Base-by-base conservation (phyloP, 169 alveolate species). In the Besnoitia besnoiti region DNA sequence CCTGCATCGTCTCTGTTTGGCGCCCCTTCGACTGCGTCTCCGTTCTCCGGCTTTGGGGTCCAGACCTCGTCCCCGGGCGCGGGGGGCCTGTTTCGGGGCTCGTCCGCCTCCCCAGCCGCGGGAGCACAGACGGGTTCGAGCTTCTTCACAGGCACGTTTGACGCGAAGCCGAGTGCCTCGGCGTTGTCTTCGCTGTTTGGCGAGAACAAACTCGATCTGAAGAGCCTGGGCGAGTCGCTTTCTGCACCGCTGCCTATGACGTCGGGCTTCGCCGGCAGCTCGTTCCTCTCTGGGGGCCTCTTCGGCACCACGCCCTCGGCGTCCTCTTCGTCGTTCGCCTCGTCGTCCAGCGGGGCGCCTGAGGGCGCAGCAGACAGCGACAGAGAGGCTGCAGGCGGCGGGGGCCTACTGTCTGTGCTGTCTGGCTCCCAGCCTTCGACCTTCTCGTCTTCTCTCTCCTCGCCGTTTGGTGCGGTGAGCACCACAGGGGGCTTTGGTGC, bases 231-330 rank as follows among this genome's bases (percentile, higher is more conserved):
- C 10, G 87, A 77, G 87, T 27, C 44, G 37, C 59, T 77, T 30
- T 3, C 87, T 21, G 37, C 87, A 10, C 87, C 87, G 37, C 87
- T 55, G 37, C 87, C 87, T 51, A 42, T 77, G 50, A 42, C 55
- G 19, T 77, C 87, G 33, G 87, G 87, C 49, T 77, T 77, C 55
- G 55, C 87, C 7, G 87, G 87, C 35, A 77, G 59, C 35, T 19
- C 87, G 8, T 77, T 77, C 40, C 87, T 77, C 21, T 77, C 87
- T 40, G 87, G 87, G 16, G 87, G 87, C 7, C 59, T 77, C 14
- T 77, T 77, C 37, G 87, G 87, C 61, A 8, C 87, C 8, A 8
- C 87, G 40, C 59, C 59, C 8, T 3, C 44, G 39, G 80, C 80
- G 80, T 24, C n/a, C n/a, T n/a, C n/a, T n/a, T n/a, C n/a, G n/a